phyloP scores from a whole-genome alignment of 768 basidiomycete genomes.

The Rhodosporidiobolus sp. region DNA sequence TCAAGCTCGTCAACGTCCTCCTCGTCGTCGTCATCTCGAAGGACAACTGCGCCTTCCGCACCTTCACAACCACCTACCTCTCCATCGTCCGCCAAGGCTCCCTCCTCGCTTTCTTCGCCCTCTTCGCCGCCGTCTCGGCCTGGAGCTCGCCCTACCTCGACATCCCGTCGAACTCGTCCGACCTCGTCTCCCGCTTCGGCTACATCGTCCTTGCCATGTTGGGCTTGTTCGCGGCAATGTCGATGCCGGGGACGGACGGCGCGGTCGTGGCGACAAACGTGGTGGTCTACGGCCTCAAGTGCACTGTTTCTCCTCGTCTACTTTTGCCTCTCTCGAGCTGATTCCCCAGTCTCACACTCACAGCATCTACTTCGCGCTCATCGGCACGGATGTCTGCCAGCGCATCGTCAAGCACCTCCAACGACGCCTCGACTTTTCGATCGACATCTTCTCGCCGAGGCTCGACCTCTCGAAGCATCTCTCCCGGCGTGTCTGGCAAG shows the following conservation, averaged over 20 bases:
- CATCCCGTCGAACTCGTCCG: conserved; percentile 38
- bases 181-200: conserved; percentile 66
- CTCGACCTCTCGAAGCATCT: conserved; percentile 53
- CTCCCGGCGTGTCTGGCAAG: conserved; percentile 74
- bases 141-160: conserved; percentile 34
- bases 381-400: conserved; percentile 58
- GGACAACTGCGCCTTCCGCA: conserved; percentile 70
- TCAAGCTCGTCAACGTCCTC: conserved; percentile 66
- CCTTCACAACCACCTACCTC: conserved; percentile 56
- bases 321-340: background rate
- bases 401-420: conserved; percentile 57
- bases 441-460: conserved; percentile 78
- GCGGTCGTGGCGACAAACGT: conserved; percentile 61
- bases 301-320: background rate
- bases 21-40: conserved; percentile 64
- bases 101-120: conserved; percentile 58
- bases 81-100: conserved; percentile 62
- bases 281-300: conserved; percentile 65
- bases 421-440: conserved; percentile 68
- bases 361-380: conserved; percentile 58
- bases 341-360: conserved; percentile 48
- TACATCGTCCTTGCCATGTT: conserved; percentile 65
- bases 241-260: conserved; percentile 60
- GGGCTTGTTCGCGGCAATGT: conserved; percentile 62
- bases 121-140: conserved; percentile 56